These are phyloP conservation scores for Crithidia acanthocephali DNA, from an alignment of 208 protist species.

Conservation along the genomic window DNA sequence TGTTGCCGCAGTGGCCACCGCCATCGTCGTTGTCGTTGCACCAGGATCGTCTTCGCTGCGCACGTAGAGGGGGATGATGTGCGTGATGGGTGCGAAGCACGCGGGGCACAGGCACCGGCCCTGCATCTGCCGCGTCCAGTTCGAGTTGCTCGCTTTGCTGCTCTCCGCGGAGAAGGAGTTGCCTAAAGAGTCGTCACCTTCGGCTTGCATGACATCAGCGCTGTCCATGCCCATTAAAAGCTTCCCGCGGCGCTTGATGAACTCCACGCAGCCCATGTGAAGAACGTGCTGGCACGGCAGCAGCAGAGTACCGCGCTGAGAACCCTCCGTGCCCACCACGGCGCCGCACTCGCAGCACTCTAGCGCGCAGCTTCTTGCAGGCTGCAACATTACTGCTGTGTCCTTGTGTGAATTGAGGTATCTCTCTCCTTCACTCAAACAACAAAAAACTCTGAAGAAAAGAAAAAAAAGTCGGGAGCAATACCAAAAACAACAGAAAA, in stretches of 20 bases:
- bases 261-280: conserved; percentile 82
- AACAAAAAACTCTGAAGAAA: not conserved
- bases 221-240: conserved; percentile 22
- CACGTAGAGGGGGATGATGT: conserved; percentile 64
- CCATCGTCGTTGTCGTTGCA: not conserved
- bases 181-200: not conserved
- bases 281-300: conserved; percentile 87
- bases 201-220: conserved; percentile 17
- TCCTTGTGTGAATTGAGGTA: not conserved
- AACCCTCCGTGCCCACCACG: conserved; percentile 64
- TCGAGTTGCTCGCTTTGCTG: not conserved
- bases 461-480: conserved; percentile 10
- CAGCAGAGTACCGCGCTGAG: conserved; percentile 64
- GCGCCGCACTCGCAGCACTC: conserved; percentile 81
- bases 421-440: not conserved
- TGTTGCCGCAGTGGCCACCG: not conserved
- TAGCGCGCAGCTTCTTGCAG: conserved; percentile 14
- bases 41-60: conserved; percentile 25
- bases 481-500: conserved; percentile 1
- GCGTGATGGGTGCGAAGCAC: conserved; percentile 40
- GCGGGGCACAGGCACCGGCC: conserved; percentile 48
- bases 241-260: conserved; percentile 46
- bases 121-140: conserved; percentile 9
- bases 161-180: not conserved
- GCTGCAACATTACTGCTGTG: not conserved